Evolutionary conservation across 345 rosid genomes (phyloP).

Genomic region (Crucihimalaya himalaica): DNA sequence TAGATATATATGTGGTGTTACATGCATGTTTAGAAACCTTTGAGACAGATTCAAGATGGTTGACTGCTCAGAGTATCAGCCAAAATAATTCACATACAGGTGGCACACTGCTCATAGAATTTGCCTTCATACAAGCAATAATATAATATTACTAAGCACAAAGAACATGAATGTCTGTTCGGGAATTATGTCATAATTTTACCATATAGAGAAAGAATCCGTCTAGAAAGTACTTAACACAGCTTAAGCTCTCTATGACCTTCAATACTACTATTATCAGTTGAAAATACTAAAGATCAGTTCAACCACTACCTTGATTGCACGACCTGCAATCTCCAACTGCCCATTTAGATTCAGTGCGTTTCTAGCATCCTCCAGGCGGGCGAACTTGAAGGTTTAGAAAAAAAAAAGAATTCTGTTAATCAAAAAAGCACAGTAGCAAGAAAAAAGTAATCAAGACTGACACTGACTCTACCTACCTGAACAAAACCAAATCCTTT

Average conservation of each 20-base stretch:
- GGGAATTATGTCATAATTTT: not conserved
- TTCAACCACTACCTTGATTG: constrained; percentile 66
- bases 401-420: constrained; percentile 8
- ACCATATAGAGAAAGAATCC: not conserved
- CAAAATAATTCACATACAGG: constrained; percentile 15
- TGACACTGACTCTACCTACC: constrained; percentile 50
- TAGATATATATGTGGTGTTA: constrained; percentile 8
- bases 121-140: not conserved
- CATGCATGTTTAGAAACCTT: constrained; percentile 14
- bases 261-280: not conserved
- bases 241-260: not conserved
- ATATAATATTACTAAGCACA: constrained; percentile 1
- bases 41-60: constrained; percentile 8
- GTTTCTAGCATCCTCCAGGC: constrained; percentile 93
- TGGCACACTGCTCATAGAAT: not conserved
- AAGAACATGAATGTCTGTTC: constrained; percentile 13
- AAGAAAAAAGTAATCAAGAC: not conserved
- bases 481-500: constrained; percentile 98
- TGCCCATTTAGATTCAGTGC: constrained; percentile 89
- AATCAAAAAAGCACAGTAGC: constrained; percentile 10
- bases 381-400: constrained; percentile 62
- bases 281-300: not conserved
- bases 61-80: not conserved
- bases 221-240: not conserved
- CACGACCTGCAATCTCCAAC: constrained; percentile 85